Percentiles rank a stretch among this genome's conserved stretches.
Evolutionary conservation across 2,329 filamentous ascomycete species (phyloP).

Genomic region (Thelonectria blattea): DNA sequence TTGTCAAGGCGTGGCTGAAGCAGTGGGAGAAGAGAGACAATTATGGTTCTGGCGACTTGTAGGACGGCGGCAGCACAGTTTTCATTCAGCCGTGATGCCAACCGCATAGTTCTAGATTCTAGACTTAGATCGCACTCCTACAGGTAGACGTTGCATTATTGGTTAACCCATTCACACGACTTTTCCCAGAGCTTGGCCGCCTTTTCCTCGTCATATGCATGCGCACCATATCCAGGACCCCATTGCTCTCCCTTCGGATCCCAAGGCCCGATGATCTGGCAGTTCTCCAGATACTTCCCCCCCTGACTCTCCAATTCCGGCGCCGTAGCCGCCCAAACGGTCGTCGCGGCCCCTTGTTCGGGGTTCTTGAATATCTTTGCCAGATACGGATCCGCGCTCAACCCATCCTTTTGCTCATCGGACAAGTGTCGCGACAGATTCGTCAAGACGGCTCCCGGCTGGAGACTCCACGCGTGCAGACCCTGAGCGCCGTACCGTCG

Average conservation of each 20-base stretch:
- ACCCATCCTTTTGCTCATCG: neutral
- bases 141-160: neutral
- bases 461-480: conserved; percentile 49
- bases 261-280: neutral
- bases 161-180: neutral
- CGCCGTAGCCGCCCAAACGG: conserved; percentile 49
- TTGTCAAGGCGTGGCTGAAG: conserved; percentile 71
- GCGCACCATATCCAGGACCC: neutral
- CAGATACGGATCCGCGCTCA: neutral
- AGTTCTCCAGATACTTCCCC: conserved; percentile 49
- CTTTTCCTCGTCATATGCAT: conserved; percentile 1
- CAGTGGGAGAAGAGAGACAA: conserved; percentile 54
- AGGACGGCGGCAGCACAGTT: neutral
- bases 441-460: conserved; percentile 47
- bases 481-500: conserved; percentile 51
- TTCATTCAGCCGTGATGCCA: neutral
- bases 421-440: conserved; percentile 3
- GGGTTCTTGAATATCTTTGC: conserved; percentile 7
- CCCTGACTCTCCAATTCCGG: conserved; percentile 51
- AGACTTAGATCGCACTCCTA: neutral
- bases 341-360: conserved; percentile 55
- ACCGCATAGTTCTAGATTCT: neutral
- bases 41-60: conserved; percentile 8
- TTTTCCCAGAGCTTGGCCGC: conserved; percentile 1
- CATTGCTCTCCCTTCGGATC: neutral